A percentile compares a stretch with the other conserved stretches of the same genome.
These are phyloP conservation scores for Trichopus zeylanicus DNA, from an alignment of 116 monocot genomes.

Conservation along the genomic window DNA sequence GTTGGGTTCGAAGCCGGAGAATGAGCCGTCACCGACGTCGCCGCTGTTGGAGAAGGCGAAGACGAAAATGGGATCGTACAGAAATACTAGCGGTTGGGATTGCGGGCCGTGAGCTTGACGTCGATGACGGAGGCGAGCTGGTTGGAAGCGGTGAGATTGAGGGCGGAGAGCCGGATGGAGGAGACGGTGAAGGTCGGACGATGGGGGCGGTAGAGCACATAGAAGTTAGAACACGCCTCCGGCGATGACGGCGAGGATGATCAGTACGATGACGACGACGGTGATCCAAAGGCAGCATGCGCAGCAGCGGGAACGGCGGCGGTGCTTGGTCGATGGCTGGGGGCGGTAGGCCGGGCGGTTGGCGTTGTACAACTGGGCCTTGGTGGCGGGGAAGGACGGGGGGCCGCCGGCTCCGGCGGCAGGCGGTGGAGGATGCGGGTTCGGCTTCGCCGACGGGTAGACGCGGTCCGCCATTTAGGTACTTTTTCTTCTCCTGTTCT, in stretches of 20 bases:
- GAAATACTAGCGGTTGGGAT: constrained; percentile 60
- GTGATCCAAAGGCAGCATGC: constrained; percentile 38
- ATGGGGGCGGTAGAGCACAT: constrained; percentile 58
- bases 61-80: constrained; percentile 50
- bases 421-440: constrained; percentile 18
- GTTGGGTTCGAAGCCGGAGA: constrained; percentile 59
- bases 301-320: constrained; percentile 31
- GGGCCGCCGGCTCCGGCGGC: not conserved
- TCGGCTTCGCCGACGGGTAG: constrained; percentile 31
- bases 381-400: constrained; percentile 45
- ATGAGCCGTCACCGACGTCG: constrained; percentile 38
- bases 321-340: constrained; percentile 12
- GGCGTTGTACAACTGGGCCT: constrained; percentile 43
- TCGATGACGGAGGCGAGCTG: constrained; percentile 27
- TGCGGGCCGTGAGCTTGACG: constrained; percentile 35
- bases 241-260: constrained; percentile 61
- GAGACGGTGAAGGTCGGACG: constrained; percentile 55
- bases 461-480: constrained; percentile 21
- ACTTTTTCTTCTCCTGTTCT: not conserved
- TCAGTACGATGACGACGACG: constrained; percentile 31
- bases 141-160: constrained; percentile 37
- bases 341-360: constrained; percentile 44
- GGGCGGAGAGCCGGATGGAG: constrained; percentile 32
- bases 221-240: constrained; percentile 47
- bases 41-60: constrained; percentile 19